phyloP scores from a whole-genome alignment of 768 basidiomycete species.

The Suillus decipiens region DNA sequence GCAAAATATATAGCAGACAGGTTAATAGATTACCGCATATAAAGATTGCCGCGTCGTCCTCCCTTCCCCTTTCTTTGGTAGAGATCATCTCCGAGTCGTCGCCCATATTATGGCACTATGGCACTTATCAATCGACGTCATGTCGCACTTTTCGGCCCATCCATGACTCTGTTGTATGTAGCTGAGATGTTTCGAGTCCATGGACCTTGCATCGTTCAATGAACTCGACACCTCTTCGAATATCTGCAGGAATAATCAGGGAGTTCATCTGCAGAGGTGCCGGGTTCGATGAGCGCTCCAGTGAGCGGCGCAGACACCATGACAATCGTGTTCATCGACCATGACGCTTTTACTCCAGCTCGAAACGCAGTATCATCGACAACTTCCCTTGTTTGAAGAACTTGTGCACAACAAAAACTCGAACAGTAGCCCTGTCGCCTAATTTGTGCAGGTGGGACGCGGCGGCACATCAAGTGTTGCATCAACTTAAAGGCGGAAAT shows the following conservation, averaged over 20 bases:
- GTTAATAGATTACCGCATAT: neutral
- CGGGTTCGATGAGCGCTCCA: too few relatives aligned
- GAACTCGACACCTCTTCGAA: too few relatives aligned
- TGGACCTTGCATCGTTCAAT: too few relatives aligned
- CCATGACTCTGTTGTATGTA: too few relatives aligned
- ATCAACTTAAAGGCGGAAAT: too few relatives aligned
- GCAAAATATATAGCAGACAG: neutral
- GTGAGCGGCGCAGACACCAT: neutral
- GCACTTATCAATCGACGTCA: constrained; percentile 7
- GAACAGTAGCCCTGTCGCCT: constrained; percentile 48
- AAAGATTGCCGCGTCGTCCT: neutral
- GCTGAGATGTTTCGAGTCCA: too few relatives aligned
- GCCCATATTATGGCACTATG: too few relatives aligned
- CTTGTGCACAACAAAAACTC: constrained; percentile 66
- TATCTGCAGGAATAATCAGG: too few relatives aligned
- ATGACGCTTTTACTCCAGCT: neutral
- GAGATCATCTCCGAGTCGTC: constrained; percentile 1
- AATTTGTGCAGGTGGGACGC: constrained; percentile 78
- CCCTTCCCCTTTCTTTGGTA: constrained; percentile 6
- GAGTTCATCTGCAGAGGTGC: too few relatives aligned
- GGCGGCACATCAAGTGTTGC: constrained; percentile 20
- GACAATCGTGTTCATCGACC: constrained; percentile 5
- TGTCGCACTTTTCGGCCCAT: constrained; percentile 1
- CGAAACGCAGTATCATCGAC: constrained; percentile 1
- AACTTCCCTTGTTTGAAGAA: constrained; percentile 65